phyloP scores from a whole-genome alignment of 257 asterid species.

The Linderniella brevidens region DNA sequence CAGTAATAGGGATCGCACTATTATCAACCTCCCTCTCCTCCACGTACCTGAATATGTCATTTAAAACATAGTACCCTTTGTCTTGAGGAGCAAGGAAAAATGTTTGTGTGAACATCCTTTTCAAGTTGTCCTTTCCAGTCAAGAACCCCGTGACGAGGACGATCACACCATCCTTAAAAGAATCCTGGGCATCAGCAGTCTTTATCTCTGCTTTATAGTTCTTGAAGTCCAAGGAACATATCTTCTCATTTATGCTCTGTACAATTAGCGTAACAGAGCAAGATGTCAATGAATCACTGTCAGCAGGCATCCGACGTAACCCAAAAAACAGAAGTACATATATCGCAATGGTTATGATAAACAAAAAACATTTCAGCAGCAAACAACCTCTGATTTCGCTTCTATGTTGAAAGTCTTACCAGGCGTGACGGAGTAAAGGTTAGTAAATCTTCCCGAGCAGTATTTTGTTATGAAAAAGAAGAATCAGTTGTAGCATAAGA shows the following conservation, averaged over 20 bases:
- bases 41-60: constrained; percentile 48
- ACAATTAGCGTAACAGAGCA: constrained; percentile 14
- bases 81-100: constrained; percentile 95
- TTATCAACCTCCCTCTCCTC: constrained; percentile 38
- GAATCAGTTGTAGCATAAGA: no score
- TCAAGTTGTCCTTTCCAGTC: constrained; percentile 60
- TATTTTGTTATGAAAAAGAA: no score
- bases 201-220: constrained; percentile 87
- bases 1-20: constrained; percentile 13
- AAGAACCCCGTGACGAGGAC: constrained; percentile 82
- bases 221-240: constrained; percentile 71
- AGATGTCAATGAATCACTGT: not conserved
- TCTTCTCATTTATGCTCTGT: constrained; percentile 62
- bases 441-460: no score
- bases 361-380: no score
- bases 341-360: no score
- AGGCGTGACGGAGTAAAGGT: no score
- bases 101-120: constrained; percentile 58
- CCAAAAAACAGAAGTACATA: no score
- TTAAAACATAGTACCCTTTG: constrained; percentile 68
- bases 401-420: no score
- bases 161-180: constrained; percentile 54
- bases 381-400: no score
- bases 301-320: no score
- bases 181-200: constrained; percentile 85